These are phyloP conservation scores for Paracoccidioides lutzii DNA, from an alignment of 2,329 filamentous ascomycete genomes.

Conservation along the genomic window DNA sequence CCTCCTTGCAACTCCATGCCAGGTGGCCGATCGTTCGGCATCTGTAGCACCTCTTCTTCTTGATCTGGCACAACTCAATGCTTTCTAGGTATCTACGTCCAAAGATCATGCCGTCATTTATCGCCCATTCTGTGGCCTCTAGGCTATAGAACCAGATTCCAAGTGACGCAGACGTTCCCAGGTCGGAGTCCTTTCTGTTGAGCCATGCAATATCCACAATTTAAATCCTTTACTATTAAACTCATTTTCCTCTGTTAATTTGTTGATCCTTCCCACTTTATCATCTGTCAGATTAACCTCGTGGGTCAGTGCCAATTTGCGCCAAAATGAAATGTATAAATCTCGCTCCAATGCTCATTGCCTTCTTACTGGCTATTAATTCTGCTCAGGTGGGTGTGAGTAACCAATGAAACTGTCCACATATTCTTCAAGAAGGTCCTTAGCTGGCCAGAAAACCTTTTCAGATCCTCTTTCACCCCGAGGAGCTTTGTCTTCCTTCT, in stretches of 20 bases:
- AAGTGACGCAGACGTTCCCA: slow-evolving; percentile 14
- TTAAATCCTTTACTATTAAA: slow-evolving; percentile 9
- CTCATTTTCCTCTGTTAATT: slow-evolving; percentile 13
- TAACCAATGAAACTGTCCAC: slow-evolving; percentile 7
- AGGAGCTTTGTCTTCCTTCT: not conserved
- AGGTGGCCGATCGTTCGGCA: slow-evolving; percentile 17
- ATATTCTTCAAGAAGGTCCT: slow-evolving; percentile 9
- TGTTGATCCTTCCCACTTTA: slow-evolving; percentile 8
- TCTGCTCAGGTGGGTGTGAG: slow-evolving; percentile 7
- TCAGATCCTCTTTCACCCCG: not conserved
- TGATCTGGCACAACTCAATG: slow-evolving; percentile 11
- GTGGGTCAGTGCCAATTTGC: slow-evolving; percentile 3
- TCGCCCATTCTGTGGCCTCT: slow-evolving; percentile 15
- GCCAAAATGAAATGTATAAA: too few relatives aligned
- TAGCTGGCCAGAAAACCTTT: slow-evolving; percentile 7
- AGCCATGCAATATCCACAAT: slow-evolving; percentile 18
- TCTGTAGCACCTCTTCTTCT: slow-evolving; percentile 14
- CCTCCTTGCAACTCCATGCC: slow-evolving; percentile 16
- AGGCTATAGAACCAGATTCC: slow-evolving; percentile 17
- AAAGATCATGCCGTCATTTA: slow-evolving; percentile 14
- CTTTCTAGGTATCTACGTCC: slow-evolving; percentile 14
- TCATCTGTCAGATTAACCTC: slow-evolving; percentile 8
- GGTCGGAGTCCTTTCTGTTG: slow-evolving; percentile 14
- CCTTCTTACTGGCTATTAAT: not conserved
- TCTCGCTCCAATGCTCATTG: not conserved